Conservation (phyloP, 768 basidiomycete genomes). For the Boletus rubropictus region DNA sequence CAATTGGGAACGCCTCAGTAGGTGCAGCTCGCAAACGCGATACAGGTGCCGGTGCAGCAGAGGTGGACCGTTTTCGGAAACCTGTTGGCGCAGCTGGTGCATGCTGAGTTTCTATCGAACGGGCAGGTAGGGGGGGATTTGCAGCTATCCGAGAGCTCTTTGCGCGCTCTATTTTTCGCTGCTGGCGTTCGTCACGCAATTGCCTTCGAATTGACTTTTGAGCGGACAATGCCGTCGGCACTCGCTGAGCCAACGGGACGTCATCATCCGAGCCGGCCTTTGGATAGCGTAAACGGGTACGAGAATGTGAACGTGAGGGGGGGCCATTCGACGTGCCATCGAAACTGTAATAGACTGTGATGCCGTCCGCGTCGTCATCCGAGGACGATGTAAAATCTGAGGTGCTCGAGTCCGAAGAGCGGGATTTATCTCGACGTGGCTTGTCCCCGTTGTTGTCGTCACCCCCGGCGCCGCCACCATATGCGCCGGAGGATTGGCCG, state of each 20-base stretch:
- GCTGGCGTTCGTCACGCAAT: constrained; percentile 61
- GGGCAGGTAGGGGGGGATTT: constrained; percentile 14
- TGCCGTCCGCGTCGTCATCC: constrained; percentile 41
- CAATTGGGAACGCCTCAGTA: constrained; percentile 41
- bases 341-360: constrained; percentile 40
- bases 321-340: constrained; percentile 32
- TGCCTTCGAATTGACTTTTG: constrained; percentile 75
- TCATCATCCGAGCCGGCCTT: constrained; percentile 58
- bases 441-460: constrained; percentile 36
- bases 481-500: constrained; percentile 15
- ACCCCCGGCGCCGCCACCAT: constrained; percentile 34
- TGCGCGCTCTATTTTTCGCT: constrained; percentile 47
- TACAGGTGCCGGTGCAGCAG: constrained; percentile 20
- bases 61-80: constrained; percentile 31
- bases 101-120: constrained; percentile 9
- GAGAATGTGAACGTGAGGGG: constrained; percentile 20
- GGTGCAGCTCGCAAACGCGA: constrained; percentile 31
- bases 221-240: constrained; percentile 77
- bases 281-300: constrained; percentile 18
- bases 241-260: constrained; percentile 74
- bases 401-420: constrained; percentile 31
- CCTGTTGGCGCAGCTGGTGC: constrained; percentile 35
- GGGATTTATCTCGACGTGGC: constrained; percentile 24
- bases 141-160: constrained; percentile 21
- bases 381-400: constrained; percentile 34